A percentile compares a stretch with the other conserved stretches of the same genome.
phyloP scores from a whole-genome alignment of 2,329 filamentous ascomycete genomes.

The Fusarium circinatum region DNA sequence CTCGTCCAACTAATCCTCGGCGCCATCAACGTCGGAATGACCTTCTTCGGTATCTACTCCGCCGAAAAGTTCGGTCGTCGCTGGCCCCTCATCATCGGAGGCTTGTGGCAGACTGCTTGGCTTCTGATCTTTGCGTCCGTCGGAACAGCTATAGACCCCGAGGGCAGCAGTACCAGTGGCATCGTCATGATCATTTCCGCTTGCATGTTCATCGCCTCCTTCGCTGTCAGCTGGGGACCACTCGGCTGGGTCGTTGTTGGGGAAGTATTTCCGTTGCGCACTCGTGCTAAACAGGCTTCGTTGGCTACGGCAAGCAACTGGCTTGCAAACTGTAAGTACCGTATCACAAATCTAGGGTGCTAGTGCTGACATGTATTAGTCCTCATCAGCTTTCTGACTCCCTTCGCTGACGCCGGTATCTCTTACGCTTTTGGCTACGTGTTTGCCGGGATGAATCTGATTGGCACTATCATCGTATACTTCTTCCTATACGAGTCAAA shows the following conservation, averaged over 20 bases:
- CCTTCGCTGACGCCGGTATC: constrained; percentile 70
- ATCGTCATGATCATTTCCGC: constrained; percentile 77
- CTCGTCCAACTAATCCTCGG: constrained; percentile 74
- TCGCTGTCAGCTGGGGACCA: constrained; percentile 76
- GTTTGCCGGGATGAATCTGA: constrained; percentile 70
- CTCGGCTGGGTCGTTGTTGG: constrained; percentile 75
- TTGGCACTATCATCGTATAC: constrained; percentile 69
- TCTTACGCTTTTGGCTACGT: constrained; percentile 73
- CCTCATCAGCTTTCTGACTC: constrained; percentile 72
- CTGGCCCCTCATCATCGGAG: constrained; percentile 72
- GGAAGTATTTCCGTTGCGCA: constrained; percentile 71
- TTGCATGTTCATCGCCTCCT: constrained; percentile 79
- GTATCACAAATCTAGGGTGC: constrained; percentile 4
- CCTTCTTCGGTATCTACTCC: constrained; percentile 73
- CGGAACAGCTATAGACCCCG: constrained; percentile 58
- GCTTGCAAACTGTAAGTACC: constrained; percentile 65
- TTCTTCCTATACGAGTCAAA: constrained; percentile 76
- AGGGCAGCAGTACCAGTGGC: constrained; percentile 60
- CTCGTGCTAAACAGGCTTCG: constrained; percentile 64
- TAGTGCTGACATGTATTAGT: constrained; percentile 50
- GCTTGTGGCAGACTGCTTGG: constrained; percentile 73
- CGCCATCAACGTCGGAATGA: constrained; percentile 74
- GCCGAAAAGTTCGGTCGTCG: constrained; percentile 75
- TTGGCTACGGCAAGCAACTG: constrained; percentile 66
- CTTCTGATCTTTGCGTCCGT: constrained; percentile 72